Evolutionary conservation across 352 stramenopile species (phyloP).

Genomic region (Phytophthora tubulina): DNA sequence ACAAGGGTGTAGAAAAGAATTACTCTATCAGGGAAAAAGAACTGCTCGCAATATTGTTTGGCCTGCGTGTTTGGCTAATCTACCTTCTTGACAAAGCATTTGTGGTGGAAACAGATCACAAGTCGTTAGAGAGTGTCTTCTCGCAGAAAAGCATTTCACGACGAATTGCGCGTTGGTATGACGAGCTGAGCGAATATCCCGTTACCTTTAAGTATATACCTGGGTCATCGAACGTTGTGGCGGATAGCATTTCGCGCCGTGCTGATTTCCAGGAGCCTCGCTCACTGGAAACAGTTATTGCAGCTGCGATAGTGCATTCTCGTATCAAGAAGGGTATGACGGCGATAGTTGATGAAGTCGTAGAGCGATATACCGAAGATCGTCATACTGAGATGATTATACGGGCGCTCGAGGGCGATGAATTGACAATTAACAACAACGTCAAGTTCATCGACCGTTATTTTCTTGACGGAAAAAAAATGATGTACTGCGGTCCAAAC

Average conservation of each 20-base stretch:
- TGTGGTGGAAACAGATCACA: constrained; percentile 21
- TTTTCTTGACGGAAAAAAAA: background rate
- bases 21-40: constrained; percentile 26
- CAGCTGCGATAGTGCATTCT: background rate
- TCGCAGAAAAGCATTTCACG: constrained; percentile 17
- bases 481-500: background rate
- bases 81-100: constrained; percentile 27
- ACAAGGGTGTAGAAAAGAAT: constrained; percentile 10
- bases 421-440: background rate
- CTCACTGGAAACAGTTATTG: background rate
- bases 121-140: constrained; percentile 13
- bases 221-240: constrained; percentile 1
- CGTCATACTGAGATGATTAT: background rate
- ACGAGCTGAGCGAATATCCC: constrained; percentile 16
- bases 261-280: background rate
- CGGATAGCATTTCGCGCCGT: constrained; percentile 6
- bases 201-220: background rate
- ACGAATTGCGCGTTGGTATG: constrained; percentile 11
- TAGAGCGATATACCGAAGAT: background rate
- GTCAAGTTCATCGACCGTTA: background rate
- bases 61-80: constrained; percentile 2
- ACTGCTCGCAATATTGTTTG: constrained; percentile 16
- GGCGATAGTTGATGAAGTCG: background rate
- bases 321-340: background rate
- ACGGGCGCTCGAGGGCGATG: background rate